These are phyloP conservation scores for Metschnikowia anglica DNA, from an alignment of 805 yeast species.

Conservation along the genomic window DNA sequence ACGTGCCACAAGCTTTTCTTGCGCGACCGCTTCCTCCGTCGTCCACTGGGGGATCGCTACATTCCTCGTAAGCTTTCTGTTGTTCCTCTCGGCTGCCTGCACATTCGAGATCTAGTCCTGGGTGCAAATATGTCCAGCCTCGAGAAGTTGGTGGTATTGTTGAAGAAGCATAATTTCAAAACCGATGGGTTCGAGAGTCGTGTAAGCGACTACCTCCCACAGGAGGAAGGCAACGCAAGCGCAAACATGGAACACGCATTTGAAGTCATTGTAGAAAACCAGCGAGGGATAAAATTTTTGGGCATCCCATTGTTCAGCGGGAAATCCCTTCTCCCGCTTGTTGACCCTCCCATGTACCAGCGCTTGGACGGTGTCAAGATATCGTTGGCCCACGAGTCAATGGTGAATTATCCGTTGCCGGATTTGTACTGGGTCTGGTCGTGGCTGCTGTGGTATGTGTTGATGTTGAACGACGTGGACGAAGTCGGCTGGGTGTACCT, in stretches of 20 bases:
- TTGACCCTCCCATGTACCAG: constrained; percentile 54
- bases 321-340: constrained; percentile 44
- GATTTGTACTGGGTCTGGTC: constrained; percentile 64
- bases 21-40: no score
- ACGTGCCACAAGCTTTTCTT: no score
- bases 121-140: constrained; percentile 7
- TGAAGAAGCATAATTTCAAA: constrained; percentile 10
- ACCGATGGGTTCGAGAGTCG: constrained; percentile 10
- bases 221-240: background rate
- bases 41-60: background rate
- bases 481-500: constrained; percentile 85
- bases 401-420: constrained; percentile 48
- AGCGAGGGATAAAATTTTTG: constrained; percentile 51
- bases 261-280: constrained; percentile 53
- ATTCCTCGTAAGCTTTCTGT: no score
- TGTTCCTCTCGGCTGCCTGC: background rate
- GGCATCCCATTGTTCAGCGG: constrained; percentile 52
- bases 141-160: constrained; percentile 8
- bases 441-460: constrained; percentile 72
- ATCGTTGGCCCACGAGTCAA: constrained; percentile 23
- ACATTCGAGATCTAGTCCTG: background rate
- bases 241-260: constrained; percentile 18
- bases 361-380: constrained; percentile 42
- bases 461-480: constrained; percentile 70
- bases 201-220: background rate